Conservation (phyloP, 1,139 yeast genomes). For the Yamadazyma jaroonii region DNA sequence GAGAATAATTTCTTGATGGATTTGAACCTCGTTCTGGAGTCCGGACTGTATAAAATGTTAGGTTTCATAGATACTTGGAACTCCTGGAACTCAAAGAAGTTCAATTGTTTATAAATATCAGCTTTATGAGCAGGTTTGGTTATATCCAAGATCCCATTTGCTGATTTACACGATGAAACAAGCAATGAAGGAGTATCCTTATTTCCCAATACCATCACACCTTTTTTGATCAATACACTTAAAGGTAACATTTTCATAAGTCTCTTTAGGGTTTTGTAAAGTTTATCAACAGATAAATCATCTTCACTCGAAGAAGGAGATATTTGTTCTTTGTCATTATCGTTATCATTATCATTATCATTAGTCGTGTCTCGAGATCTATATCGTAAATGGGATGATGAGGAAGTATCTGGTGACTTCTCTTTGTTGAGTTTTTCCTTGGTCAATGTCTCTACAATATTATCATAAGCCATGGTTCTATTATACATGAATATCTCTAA, state of each 20-base stretch:
- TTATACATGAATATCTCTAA: conserved; percentile 80
- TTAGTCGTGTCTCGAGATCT: too few species aligned
- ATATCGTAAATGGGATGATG: background rate
- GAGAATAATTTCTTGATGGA: conserved; percentile 14
- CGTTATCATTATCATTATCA: too few species aligned
- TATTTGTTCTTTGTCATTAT: conserved; percentile 6
- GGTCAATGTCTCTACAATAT: conserved; percentile 47
- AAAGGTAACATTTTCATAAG: conserved; percentile 54
- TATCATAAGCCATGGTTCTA: conserved; percentile 72
- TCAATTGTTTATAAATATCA: conserved; percentile 54
- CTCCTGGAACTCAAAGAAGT: conserved; percentile 43
- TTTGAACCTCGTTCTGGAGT: conserved; percentile 5
- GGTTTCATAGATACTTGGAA: conserved; percentile 64
- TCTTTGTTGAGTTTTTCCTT: conserved; percentile 5
- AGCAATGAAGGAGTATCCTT: conserved; percentile 69
- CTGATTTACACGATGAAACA: conserved; percentile 56
- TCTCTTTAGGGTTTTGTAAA: conserved; percentile 4
- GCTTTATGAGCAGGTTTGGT: conserved; percentile 43
- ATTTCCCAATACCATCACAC: conserved; percentile 80
- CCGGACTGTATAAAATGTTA: conserved; percentile 52
- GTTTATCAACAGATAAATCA: background rate
- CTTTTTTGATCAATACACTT: conserved; percentile 55
- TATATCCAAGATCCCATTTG: conserved; percentile 61
- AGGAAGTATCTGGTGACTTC: background rate
- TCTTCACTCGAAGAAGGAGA: background rate